phyloP scores from a whole-genome alignment of 2,329 filamentous ascomycete genomes.

The Pezicula rhizophila region DNA sequence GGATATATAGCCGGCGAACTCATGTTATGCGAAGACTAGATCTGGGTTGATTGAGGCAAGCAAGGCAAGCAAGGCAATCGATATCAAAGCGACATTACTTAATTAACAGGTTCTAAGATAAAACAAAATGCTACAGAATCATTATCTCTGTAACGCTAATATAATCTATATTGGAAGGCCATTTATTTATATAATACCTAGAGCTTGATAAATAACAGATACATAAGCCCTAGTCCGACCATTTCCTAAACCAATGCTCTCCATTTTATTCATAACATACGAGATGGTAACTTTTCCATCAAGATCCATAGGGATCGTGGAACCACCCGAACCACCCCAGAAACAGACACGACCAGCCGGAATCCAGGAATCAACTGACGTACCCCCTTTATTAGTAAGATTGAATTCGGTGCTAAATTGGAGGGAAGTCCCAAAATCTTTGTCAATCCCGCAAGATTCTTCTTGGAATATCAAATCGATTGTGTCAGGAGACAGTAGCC shows the following conservation, averaged over 20 bases:
- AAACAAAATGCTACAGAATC: too few relatives aligned
- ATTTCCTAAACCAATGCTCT: not conserved
- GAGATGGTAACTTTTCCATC: slow-evolving; percentile 35
- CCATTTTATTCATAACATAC: slow-evolving; percentile 42
- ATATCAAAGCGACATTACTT: too few relatives aligned
- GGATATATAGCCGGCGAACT: too few relatives aligned
- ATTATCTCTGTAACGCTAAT: too few relatives aligned
- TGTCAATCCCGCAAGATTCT: slow-evolving; percentile 35
- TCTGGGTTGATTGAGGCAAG: too few relatives aligned
- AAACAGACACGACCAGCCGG: slow-evolving; percentile 30
- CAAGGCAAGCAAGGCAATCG: too few relatives aligned
- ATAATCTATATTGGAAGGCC: not conserved
- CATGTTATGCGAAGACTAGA: too few relatives aligned
- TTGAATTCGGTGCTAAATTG: slow-evolving; percentile 13
- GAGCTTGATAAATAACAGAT: not conserved
- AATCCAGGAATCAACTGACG: slow-evolving; percentile 30
- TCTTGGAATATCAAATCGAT: slow-evolving; percentile 39
- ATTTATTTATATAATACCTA: not conserved
- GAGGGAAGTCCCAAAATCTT: slow-evolving; percentile 26
- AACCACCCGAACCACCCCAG: slow-evolving; percentile 42
- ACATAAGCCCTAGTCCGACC: not conserved
- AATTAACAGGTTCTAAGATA: too few relatives aligned
- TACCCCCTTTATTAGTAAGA: slow-evolving; percentile 28
- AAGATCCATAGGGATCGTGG: slow-evolving; percentile 35
- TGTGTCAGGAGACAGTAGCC: slow-evolving; percentile 34